These are phyloP conservation scores for Psilocybe subaeruginosa DNA, from an alignment of 768 basidiomycete species.

Conservation along the genomic window DNA sequence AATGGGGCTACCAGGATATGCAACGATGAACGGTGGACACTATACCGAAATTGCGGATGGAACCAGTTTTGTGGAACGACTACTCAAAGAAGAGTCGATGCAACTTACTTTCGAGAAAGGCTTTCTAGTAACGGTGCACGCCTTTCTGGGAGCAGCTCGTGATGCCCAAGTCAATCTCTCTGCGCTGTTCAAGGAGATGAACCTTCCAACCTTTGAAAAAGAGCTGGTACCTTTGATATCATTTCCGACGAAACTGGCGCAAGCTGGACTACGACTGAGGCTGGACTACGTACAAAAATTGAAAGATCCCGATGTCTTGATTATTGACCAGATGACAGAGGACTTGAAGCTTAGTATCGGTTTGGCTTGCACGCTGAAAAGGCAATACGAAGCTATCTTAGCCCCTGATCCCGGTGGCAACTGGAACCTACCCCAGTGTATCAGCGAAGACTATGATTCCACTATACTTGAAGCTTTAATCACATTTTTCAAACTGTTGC, in stretches of 20 bases:
- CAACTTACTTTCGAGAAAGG: constrained; percentile 93
- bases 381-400: constrained; percentile 92
- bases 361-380: constrained; percentile 92
- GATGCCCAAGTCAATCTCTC: constrained; percentile 84
- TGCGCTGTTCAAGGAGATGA: constrained; percentile 79
- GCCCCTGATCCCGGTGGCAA: constrained; percentile 83
- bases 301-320: constrained; percentile 84
- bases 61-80: constrained; percentile 89
- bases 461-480: constrained; percentile 87
- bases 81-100: constrained; percentile 96
- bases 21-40: constrained; percentile 21
- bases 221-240: constrained; percentile 91
- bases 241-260: constrained; percentile 95
- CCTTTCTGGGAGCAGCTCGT: constrained; percentile 84
- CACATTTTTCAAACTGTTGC: constrained; percentile 91
- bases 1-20: constrained; percentile 26
- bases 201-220: constrained; percentile 87
- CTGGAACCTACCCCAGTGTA: constrained; percentile 89
- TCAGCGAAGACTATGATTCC: constrained; percentile 87
- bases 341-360: constrained; percentile 91
- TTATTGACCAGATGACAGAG: constrained; percentile 93
- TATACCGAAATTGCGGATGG: constrained; percentile 60
- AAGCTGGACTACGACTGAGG: constrained; percentile 87
- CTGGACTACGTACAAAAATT: constrained; percentile 88
- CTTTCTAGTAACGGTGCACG: constrained; percentile 84